A percentile compares a stretch with the other conserved stretches of the same genome.
These are phyloP conservation scores for Xylaria sp. DNA, from an alignment of 2,329 filamentous ascomycete genomes.

Conservation along the genomic window DNA sequence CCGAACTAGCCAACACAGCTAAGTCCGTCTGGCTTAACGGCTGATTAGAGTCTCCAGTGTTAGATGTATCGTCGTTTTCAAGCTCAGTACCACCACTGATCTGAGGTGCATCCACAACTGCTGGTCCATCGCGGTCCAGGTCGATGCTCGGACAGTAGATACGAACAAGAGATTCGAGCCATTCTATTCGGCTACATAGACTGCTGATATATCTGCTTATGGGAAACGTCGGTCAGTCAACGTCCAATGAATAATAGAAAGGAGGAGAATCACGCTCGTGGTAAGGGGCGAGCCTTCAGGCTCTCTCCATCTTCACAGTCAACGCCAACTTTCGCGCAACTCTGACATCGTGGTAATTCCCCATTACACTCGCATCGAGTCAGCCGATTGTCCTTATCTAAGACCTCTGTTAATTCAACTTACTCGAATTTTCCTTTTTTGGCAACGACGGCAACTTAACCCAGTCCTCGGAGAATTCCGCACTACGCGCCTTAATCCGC, in stretches of 20 bases:
- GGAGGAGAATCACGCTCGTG: slow-evolving; percentile 52
- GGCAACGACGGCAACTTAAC: slow-evolving; percentile 50
- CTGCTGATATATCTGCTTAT: slow-evolving; percentile 24
- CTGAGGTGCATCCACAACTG: slow-evolving; percentile 10
- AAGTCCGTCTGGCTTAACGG: slow-evolving; percentile 1
- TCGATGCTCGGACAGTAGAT: slow-evolving; percentile 56
- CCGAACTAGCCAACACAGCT: background rate
- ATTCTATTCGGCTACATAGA: slow-evolving; percentile 50
- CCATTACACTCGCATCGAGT: slow-evolving; percentile 31
- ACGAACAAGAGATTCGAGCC: slow-evolving; percentile 58
- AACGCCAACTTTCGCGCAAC: slow-evolving; percentile 30
- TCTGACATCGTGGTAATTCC: slow-evolving; percentile 32
- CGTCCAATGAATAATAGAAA: background rate
- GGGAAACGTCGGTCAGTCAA: background rate
- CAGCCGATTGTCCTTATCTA: background rate
- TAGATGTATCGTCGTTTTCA: slow-evolving; percentile 32
- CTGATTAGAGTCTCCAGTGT: background rate
- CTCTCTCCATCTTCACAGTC: slow-evolving; percentile 36
- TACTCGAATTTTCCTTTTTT: slow-evolving; percentile 61
- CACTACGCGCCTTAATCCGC: slow-evolving; percentile 16
- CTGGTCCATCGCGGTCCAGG: slow-evolving; percentile 41
- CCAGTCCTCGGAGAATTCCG: slow-evolving; percentile 25
- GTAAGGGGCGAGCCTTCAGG: slow-evolving; percentile 43
- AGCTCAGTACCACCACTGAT: background rate
- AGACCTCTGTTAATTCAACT: slow-evolving; percentile 24